Conservation (phyloP, 1,284 basidiomycete genomes). For the Cutaneotrichosporon sp. region DNA sequence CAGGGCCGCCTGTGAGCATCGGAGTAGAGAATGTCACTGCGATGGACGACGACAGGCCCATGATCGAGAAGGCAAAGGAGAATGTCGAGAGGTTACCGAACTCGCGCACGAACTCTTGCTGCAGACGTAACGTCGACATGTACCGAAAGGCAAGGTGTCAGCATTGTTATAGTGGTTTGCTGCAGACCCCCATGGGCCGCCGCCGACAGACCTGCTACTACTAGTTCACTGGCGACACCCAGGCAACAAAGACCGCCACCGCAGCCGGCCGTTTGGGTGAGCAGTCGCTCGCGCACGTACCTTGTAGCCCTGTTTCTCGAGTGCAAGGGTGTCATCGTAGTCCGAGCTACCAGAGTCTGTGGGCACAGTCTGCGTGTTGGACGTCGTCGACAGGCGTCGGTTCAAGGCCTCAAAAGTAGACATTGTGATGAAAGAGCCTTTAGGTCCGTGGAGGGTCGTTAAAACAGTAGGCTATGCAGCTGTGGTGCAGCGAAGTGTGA, state of each 20-base stretch:
- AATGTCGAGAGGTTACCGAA: conserved; percentile 43
- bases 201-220: background rate
- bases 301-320: conserved; percentile 6
- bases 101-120: conserved; percentile 32
- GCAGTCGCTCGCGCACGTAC: background rate
- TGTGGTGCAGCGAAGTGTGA: no score
- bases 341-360: background rate
- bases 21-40: conserved; percentile 42
- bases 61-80: conserved; percentile 37
- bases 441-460: no score
- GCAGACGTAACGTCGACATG: no score
- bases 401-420: no score
- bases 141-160: background rate
- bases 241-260: background rate
- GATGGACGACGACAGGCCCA: conserved; percentile 33
- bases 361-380: no score
- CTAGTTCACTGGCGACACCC: background rate
- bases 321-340: conserved; percentile 1
- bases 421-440: no score
- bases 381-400: no score
- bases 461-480: no score
- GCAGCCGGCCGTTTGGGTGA: background rate
- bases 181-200: background rate
- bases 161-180: background rate
- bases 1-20: conserved; percentile 28